Conservation (phyloP, 2,329 filamentous ascomycete species). For the Graphiopsis chlorocephala region DNA sequence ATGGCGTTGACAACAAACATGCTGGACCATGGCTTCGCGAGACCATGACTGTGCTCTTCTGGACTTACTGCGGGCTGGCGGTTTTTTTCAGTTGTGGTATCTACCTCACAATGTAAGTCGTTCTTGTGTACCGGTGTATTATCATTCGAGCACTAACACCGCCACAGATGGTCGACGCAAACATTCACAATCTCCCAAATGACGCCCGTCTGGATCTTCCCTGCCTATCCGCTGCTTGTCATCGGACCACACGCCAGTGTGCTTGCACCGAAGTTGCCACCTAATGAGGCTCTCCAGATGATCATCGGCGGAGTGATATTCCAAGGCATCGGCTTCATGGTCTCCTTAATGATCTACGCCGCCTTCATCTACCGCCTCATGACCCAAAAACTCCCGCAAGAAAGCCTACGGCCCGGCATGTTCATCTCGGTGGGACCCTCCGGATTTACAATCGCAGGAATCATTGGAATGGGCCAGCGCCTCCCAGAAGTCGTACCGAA, state of each 20-base stretch:
- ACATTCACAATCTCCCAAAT: conserved; percentile 74
- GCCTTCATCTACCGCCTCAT: conserved; percentile 84
- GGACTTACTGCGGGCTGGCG: conserved; percentile 70
- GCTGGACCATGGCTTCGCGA: conserved; percentile 55
- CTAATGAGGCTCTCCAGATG: conserved; percentile 48
- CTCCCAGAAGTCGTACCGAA: conserved; percentile 48
- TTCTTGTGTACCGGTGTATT: conserved; percentile 28
- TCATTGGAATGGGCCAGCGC: conserved; percentile 57
- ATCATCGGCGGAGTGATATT: conserved; percentile 60
- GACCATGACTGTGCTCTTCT: conserved; percentile 67
- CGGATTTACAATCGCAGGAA: conserved; percentile 63
- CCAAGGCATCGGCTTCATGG: conserved; percentile 63
- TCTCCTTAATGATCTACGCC: conserved; percentile 75
- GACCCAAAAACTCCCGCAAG: conserved; percentile 79
- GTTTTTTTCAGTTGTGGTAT: conserved; percentile 66
- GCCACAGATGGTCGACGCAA: conserved; percentile 60
- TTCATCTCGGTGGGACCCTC: conserved; percentile 80
- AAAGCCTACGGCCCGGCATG: conserved; percentile 75
- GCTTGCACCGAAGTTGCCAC: conserved; percentile 49
- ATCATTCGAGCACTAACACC: neutral
- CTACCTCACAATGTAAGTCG: conserved; percentile 68
- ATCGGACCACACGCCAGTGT: conserved; percentile 70
- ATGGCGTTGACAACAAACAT: conserved; percentile 52
- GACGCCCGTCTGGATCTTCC: conserved; percentile 88
- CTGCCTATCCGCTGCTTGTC: conserved; percentile 76